Conservation (phyloP, 2,329 filamentous ascomycete species). For the Blumeria hordei region DNA sequence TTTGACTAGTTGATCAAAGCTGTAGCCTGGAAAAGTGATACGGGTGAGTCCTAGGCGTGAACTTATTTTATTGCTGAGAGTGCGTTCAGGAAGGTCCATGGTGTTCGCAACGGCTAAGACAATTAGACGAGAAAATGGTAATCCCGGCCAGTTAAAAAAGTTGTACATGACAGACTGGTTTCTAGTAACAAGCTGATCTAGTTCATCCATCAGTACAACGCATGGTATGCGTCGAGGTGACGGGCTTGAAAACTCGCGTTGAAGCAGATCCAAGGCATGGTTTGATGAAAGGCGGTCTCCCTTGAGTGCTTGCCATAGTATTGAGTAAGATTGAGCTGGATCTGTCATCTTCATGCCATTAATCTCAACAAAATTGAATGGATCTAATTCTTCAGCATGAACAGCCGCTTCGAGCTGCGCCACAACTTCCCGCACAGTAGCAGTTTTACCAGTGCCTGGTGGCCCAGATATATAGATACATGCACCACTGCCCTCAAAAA, state of each 20-base stretch:
- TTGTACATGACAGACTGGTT: slow-evolving; percentile 99
- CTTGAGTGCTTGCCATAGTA: slow-evolving; percentile 89
- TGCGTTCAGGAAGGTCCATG: slow-evolving; percentile 92
- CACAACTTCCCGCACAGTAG: slow-evolving; percentile 87
- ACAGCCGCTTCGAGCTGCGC: slow-evolving; percentile 74
- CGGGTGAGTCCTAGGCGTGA: slow-evolving; percentile 71
- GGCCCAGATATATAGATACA: slow-evolving; percentile 99
- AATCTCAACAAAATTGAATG: slow-evolving; percentile 98
- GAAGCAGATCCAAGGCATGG: slow-evolving; percentile 74
- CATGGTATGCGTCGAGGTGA: slow-evolving; percentile 80
- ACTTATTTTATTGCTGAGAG: slow-evolving; percentile 94
- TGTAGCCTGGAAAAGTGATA: slow-evolving; percentile 94
- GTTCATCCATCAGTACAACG: slow-evolving; percentile 93
- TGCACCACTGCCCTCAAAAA: slow-evolving; percentile 74
- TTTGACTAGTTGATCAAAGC: slow-evolving; percentile 86
- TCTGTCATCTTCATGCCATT: slow-evolving; percentile 99
- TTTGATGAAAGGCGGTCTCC: slow-evolving; percentile 79
- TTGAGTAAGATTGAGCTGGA: slow-evolving; percentile 81
- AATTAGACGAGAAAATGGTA: slow-evolving; percentile 77
- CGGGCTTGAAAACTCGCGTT: slow-evolving; percentile 78
- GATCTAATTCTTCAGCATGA: slow-evolving; percentile 71
- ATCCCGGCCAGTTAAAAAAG: slow-evolving; percentile 96
- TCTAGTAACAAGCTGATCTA: slow-evolving; percentile 91
- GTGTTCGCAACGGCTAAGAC: slow-evolving; percentile 96
- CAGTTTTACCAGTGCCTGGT: slow-evolving; percentile 90